phyloP scores from a whole-genome alignment of 140 eudicot genomes.

The Flaveria floridana region DNA sequence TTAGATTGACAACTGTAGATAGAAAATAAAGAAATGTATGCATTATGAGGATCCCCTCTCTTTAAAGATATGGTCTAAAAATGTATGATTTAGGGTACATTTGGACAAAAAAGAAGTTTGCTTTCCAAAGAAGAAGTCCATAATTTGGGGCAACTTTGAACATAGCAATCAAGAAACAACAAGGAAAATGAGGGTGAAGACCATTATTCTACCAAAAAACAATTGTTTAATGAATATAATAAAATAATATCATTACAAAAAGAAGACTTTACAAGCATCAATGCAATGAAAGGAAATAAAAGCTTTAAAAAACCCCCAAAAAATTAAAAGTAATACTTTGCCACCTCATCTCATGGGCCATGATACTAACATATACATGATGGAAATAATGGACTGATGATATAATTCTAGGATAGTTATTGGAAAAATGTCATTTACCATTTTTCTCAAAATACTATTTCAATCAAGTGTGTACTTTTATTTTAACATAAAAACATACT shows the following conservation, averaged over 20 bases:
- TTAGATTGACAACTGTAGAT: background rate
- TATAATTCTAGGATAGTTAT: background rate
- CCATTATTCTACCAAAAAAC: conserved; percentile 29
- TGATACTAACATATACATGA: conserved; percentile 12
- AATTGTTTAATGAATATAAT: background rate
- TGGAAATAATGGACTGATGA: conserved; percentile 11
- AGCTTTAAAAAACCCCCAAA: conserved; percentile 1
- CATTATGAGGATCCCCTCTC: conserved; percentile 10
- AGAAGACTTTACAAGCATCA: conserved; percentile 37
- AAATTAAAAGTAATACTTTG: conserved; percentile 21
- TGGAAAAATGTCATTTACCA: background rate
- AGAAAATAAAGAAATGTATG: background rate
- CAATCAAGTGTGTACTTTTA: too few relatives aligned
- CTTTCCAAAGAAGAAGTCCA: conserved; percentile 37
- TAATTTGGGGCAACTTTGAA: conserved; percentile 34
- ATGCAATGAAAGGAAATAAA: conserved; percentile 34
- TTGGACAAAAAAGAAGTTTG: conserved; percentile 34
- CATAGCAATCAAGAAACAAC: conserved; percentile 33
- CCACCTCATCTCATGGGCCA: conserved; percentile 25
- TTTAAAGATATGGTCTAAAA: conserved; percentile 21
- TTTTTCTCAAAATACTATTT: background rate
- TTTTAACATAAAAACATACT: too few relatives aligned
- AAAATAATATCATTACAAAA: conserved; percentile 35
- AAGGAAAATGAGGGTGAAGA: conserved; percentile 34
- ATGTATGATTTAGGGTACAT: conserved; percentile 26